Evolutionary conservation across 768 basidiomycete genomes (phyloP).

Genomic region (Cytidiella melzeri): DNA sequence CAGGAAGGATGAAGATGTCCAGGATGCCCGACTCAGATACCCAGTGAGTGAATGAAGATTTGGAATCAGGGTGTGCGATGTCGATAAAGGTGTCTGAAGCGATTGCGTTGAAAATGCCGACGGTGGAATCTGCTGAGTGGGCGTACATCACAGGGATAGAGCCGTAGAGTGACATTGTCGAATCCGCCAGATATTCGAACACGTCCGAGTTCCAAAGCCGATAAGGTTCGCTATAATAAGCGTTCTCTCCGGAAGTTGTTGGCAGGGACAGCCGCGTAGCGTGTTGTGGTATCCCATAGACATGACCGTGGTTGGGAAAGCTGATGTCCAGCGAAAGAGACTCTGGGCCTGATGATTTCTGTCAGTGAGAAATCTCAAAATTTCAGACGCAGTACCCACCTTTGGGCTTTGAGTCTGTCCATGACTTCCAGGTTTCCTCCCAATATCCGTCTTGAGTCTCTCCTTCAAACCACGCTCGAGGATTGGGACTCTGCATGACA

Average conservation of each 20-base stretch:
- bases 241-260: conserved; percentile 73
- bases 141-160: conserved; percentile 92
- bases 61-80: conserved; percentile 59
- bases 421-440: conserved; percentile 82
- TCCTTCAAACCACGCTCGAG: conserved; percentile 81
- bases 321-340: conserved; percentile 87
- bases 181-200: conserved; percentile 88
- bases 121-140: conserved; percentile 80
- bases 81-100: conserved; percentile 96
- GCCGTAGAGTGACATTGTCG: conserved; percentile 80
- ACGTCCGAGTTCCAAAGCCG: conserved; percentile 94
- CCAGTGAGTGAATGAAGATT: conserved; percentile 89
- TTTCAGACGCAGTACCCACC: conserved; percentile 41
- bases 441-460: conserved; percentile 78
- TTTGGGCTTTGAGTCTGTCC: conserved; percentile 94
- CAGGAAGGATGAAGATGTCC: conserved; percentile 90
- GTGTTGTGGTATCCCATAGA: conserved; percentile 96
- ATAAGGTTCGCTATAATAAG: conserved; percentile 84
- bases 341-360: conserved; percentile 70
- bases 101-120: conserved; percentile 83
- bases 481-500: conserved; percentile 44
- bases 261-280: conserved; percentile 88
- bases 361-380: conserved; percentile 1
- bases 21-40: conserved; percentile 96
- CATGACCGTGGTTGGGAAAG: conserved; percentile 86